Evolutionary conservation across 306 rosid species (phyloP).

Genomic region (Cucurbita ficifolia): DNA sequence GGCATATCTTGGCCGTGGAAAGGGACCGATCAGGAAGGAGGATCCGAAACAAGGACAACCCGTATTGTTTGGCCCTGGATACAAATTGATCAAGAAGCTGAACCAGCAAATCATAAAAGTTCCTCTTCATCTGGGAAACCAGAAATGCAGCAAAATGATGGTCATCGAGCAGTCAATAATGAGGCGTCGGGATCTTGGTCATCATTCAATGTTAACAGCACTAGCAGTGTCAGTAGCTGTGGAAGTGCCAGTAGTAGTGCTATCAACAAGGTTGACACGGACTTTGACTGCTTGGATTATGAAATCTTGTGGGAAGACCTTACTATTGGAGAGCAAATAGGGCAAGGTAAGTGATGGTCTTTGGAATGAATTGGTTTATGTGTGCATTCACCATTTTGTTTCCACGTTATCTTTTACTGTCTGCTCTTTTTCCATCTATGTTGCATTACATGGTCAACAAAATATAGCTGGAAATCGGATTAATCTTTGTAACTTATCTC

Average conservation of each 20-base stretch:
- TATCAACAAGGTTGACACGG: conserved; percentile 61
- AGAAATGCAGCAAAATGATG: conserved; percentile 43
- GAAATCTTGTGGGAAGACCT: conserved; percentile 98
- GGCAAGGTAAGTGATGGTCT: conserved; percentile 53
- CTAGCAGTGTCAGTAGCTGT: conserved; percentile 92
- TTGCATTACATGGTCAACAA: neutral
- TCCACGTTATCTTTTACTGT: neutral
- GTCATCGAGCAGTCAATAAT: conserved; percentile 33
- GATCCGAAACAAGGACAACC: conserved; percentile 31
- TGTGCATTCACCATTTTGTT: neutral
- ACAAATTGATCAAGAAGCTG: conserved; percentile 59
- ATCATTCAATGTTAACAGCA: conserved; percentile 68
- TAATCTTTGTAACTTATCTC: neutral
- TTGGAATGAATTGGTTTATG: conserved; percentile 1
- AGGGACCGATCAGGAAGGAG: conserved; percentile 55
- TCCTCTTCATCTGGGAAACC: conserved; percentile 25
- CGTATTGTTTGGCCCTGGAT: conserved; percentile 43
- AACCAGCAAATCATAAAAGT: conserved; percentile 27
- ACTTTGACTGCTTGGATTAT: conserved; percentile 77
- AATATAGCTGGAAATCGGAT: neutral
- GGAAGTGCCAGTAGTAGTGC: conserved; percentile 81
- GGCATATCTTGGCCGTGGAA: conserved; percentile 86
- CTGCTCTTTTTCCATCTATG: neutral
- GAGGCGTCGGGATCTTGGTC: conserved; percentile 78
- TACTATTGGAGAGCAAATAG: conserved; percentile 83